Percentiles rank a stretch among this genome's conserved stretches.
These are phyloP conservation scores for Bolboschoenoplectus hybrid DNA, from an alignment of 202 grass and related monocot genomes.

Conservation along the genomic window DNA sequence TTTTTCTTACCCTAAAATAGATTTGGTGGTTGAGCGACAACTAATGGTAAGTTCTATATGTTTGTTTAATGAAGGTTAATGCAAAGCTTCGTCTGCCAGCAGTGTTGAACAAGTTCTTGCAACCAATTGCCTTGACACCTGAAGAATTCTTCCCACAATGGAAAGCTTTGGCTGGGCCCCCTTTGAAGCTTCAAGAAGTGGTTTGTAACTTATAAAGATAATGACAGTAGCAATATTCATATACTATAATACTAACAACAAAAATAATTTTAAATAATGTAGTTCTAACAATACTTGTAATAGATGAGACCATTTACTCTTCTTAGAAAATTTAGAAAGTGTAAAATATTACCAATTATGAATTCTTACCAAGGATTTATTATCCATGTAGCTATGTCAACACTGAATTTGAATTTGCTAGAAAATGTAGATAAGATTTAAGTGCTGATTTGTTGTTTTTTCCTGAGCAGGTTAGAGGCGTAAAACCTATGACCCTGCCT, in stretches of 20 bases:
- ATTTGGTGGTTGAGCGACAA: constrained; percentile 15
- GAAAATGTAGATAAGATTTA: constrained; percentile 16
- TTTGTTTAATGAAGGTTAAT: constrained; percentile 66
- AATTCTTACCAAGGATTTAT: background rate
- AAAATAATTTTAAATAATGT: constrained; percentile 1
- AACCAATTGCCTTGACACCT: constrained; percentile 71
- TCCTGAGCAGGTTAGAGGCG: constrained; percentile 75
- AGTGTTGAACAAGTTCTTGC: constrained; percentile 93
- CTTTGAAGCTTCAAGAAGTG: constrained; percentile 98
- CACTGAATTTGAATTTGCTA: background rate
- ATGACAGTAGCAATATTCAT: background rate
- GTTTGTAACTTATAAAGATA: constrained; percentile 39
- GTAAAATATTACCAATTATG: background rate
- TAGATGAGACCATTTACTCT: background rate
- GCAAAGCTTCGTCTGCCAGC: constrained; percentile 77
- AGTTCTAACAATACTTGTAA: background rate
- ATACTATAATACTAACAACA: background rate
- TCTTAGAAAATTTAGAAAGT: background rate
- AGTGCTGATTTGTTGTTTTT: constrained; percentile 22
- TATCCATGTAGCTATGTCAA: background rate
- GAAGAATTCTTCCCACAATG: constrained; percentile 97
- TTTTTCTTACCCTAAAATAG: background rate
- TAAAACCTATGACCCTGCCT: constrained; percentile 81
- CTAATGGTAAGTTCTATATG: constrained; percentile 34
- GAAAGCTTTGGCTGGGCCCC: constrained; percentile 81